Evolutionary conservation across 768 basidiomycete genomes (phyloP).

Genomic region (Vararia minispora): DNA sequence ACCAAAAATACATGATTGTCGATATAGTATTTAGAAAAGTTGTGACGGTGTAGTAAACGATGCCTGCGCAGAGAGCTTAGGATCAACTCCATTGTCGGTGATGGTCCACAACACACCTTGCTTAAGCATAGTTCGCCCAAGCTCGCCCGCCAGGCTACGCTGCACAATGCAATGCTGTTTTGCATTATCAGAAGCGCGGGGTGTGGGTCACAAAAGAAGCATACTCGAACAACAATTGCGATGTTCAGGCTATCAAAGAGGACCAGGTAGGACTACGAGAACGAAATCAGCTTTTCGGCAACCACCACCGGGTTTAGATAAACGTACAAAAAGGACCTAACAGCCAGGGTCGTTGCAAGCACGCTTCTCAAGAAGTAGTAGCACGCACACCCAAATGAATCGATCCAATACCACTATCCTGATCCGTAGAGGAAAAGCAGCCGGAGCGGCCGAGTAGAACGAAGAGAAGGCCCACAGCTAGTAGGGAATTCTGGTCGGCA

Average conservation of each 20-base stretch:
- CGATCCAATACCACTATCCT: neutral
- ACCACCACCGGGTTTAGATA: neutral
- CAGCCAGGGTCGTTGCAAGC: neutral
- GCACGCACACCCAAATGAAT: conserved; percentile 10
- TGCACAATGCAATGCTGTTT: conserved; percentile 9
- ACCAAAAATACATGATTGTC: conserved; percentile 11
- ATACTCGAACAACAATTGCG: conserved; percentile 4
- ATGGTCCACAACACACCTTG: conserved; percentile 6
- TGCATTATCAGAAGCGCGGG: neutral
- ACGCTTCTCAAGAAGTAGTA: neutral
- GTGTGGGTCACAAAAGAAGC: neutral
- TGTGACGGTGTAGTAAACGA: conserved; percentile 11
- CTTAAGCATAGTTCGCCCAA: conserved; percentile 9
- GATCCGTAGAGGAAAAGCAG: conserved; percentile 8
- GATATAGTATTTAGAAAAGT: conserved; percentile 11
- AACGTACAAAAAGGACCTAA: neutral
- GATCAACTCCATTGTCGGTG: neutral
- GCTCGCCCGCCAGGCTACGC: conserved; percentile 4
- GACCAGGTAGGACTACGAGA: conserved; percentile 1
- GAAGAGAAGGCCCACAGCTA: conserved; percentile 4
- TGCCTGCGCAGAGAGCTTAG: conserved; percentile 3
- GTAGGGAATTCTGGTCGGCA: neutral
- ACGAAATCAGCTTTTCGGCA: neutral
- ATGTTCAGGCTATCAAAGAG: conserved; percentile 8
- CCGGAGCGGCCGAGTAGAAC: neutral